Base-by-base conservation (phyloP, 176 grass and related monocot species). In the Avena sativa region DNA sequence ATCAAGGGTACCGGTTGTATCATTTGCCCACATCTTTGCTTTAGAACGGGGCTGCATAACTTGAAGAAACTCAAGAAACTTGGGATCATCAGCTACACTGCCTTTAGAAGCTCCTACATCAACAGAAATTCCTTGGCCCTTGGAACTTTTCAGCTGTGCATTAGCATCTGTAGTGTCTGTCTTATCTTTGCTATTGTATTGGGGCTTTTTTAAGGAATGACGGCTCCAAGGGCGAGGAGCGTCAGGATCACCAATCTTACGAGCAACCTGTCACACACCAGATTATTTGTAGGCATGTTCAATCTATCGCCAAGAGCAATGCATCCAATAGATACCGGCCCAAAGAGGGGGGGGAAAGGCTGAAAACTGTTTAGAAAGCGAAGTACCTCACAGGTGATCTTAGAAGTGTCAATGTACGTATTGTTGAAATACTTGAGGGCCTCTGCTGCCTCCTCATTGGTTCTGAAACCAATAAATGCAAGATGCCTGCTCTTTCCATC, bases 401-500 rank as follows among this genome's bases (percentile, higher is more conserved):
- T 98, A 64, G 90, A 91, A 83, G 96, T 96, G 85, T 98, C 96
- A 50, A 98, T 94, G 82, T 94, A 98, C 56, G 93, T 92, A 75
- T 96, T 94, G 59, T 96, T 91, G 85, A 98, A 98, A 82, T 98
- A 98, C 6, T 89, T 88, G 53, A 98, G 81, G 10, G 96, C 93
- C 55, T 89, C 93, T 66, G 94, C 86, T 76, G 92, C 96, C n/a
- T 98, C 93, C 68, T 86, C 84, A 86, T 94, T 95, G 48, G 92
- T 90, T 74, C 90, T 89, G 75, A 96, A 98, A 46, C 96, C 96
- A 74, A 98, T 84, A 55, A 98, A 98, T 43, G 93, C 96, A 89
- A 98, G 94, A 52, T 96, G 96, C 80, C 96, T 92, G 87, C 92
- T 96, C 88, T 96, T 96, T 72, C 96, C 96, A 85, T 96, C 96